Conservation (phyloP, 2,329 filamentous ascomycete genomes). For the Pseudocercospora pini-densiflorae region DNA sequence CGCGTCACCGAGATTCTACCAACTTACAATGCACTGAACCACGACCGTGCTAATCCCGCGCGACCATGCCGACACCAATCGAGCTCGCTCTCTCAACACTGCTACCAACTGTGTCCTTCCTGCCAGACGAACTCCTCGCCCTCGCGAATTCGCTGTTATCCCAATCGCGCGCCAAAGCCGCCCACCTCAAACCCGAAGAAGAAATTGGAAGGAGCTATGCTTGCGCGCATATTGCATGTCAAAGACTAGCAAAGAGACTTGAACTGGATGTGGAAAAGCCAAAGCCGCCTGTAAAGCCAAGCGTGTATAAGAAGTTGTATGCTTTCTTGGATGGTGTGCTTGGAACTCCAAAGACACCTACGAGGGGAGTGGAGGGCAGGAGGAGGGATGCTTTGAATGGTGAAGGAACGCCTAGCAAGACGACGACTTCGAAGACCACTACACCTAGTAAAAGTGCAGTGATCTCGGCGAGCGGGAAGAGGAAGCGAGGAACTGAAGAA, state of each 20-base stretch:
- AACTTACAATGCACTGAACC: neutral
- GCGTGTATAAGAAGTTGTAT: constrained; percentile 83
- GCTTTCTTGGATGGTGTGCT: constrained; percentile 77
- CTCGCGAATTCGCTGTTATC: constrained; percentile 75
- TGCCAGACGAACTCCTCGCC: constrained; percentile 72
- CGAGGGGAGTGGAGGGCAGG: neutral
- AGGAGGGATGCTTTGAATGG: constrained; percentile 15
- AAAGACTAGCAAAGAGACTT: constrained; percentile 76
- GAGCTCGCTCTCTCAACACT: constrained; percentile 75
- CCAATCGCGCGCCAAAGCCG: constrained; percentile 78
- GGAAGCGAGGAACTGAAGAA: constrained; percentile 13
- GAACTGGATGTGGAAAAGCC: constrained; percentile 78
- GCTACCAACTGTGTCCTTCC: constrained; percentile 71
- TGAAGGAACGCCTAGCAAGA: constrained; percentile 2
- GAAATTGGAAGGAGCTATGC: constrained; percentile 84
- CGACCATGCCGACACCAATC: constrained; percentile 70
- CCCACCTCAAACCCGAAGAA: constrained; percentile 79
- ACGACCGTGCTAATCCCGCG: neutral
- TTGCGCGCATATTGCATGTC: constrained; percentile 88
- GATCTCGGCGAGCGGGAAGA: neutral
- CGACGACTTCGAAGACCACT: neutral
- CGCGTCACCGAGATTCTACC: neutral
- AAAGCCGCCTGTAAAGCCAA: constrained; percentile 76
- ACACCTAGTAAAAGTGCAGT: neutral
- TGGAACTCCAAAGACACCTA: constrained; percentile 43